Percentiles rank a stretch among this genome's conserved stretches.
Conservation (phyloP, 129 eudicot species). For the Flaveria linearis region DNA sequence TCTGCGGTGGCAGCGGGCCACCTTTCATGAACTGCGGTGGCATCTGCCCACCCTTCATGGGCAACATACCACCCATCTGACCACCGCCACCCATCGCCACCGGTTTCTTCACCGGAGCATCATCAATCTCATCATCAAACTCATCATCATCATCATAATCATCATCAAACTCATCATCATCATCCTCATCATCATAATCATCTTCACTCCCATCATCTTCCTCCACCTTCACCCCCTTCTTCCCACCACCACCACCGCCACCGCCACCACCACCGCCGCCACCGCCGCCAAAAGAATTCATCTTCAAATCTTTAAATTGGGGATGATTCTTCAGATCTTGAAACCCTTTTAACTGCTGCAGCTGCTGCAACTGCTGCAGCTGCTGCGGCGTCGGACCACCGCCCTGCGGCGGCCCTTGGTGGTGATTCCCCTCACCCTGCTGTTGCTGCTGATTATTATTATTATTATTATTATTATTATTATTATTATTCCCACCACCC, state of each 20-base stretch:
- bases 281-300: slow-evolving; percentile 30
- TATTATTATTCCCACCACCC: slow-evolving; percentile 23
- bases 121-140: slow-evolving; percentile 52
- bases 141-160: slow-evolving; percentile 41
- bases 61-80: slow-evolving; percentile 40
- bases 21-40: slow-evolving; percentile 49
- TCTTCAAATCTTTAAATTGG: slow-evolving; percentile 56
- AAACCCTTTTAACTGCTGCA: slow-evolving; percentile 56
- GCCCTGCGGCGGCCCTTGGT: slow-evolving; percentile 26
- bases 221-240: slow-evolving; percentile 47
- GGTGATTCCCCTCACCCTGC: slow-evolving; percentile 26
- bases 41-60: slow-evolving; percentile 46
- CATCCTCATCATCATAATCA: slow-evolving; percentile 26
- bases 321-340: slow-evolving; percentile 55
- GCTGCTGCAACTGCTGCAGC: slow-evolving; percentile 33
- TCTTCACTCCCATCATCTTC: slow-evolving; percentile 48
- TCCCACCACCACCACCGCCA: slow-evolving; percentile 28
- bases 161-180: slow-evolving; percentile 52
- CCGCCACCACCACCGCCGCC: slow-evolving; percentile 7
- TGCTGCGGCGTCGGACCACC: slow-evolving; percentile 38
- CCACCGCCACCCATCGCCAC: slow-evolving; percentile 38
- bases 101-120: slow-evolving; percentile 41
- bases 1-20: slow-evolving; percentile 55
- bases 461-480: too few relatives aligned
- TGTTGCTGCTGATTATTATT: too few relatives aligned